Evolutionary conservation across 768 basidiomycete species (phyloP), one percentile per base, ranked within the genome.

Genomic region (Hysterangium stoloniferum): DNA sequence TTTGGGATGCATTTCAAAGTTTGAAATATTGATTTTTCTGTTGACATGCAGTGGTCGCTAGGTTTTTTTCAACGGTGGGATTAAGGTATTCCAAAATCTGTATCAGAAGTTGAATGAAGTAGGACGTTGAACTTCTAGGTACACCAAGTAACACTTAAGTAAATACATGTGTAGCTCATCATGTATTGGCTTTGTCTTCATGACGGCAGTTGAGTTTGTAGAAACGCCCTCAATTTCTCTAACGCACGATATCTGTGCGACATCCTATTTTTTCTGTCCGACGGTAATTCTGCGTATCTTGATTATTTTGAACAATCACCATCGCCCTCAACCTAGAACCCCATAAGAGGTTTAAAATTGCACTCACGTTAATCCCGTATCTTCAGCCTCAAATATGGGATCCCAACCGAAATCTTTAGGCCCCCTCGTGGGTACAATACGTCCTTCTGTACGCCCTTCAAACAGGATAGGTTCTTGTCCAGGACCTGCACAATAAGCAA

Each of bases 401-500:
- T 95, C 91, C 92, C 93, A 97, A 20, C 95, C 95, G 61, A 97
- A 97, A 11, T 76, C 66, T 25, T 72, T 68, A 0, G 81, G 75
- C 0, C 95, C 95, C 36, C 94, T 67, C 1, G 93, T 76, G 24
- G 82, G 79, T 2, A 98, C 95, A 54, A 98, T 93, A n/a, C 66
- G 74, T 11, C 95, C 95, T 22, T 90, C 80, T 1, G 93, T 96
- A 9, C 78, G 73, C 0, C 95, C 95, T 60, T 96, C 94, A 51
- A 88, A 88, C 7, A 88, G 65, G 42, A 93, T 69, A 0, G 91
- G 89, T 52, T 90, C 83, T 2, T 76, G 65, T 62, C 79, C 82
- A 22, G 93, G 91, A 0, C 92, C 91, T 0, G 83, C 71, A 33
- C 85, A 86, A 63, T 96, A 98, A 5, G 94, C 95, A 58, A 98